Evolutionary conservation across 2,329 filamentous ascomycete genomes (phyloP).

Genomic region (Apiospora phragmitis): DNA sequence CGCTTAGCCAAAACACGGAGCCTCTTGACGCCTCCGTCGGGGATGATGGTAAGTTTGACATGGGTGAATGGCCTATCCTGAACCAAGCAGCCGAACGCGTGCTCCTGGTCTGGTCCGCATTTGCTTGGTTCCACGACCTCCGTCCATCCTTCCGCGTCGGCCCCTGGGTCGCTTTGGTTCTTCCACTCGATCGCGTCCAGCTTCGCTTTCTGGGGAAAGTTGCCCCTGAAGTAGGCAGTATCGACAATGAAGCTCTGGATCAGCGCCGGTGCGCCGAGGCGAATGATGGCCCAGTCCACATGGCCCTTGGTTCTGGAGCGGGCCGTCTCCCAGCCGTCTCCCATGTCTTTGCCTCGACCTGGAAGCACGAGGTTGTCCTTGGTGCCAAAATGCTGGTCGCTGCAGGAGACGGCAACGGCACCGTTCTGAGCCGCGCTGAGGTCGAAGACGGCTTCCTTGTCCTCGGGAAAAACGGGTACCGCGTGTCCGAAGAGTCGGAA

Average conservation of each 20-base stretch:
- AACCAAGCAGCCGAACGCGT: slow-evolving; percentile 60
- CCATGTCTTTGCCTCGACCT: slow-evolving; percentile 80
- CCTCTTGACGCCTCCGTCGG: slow-evolving; percentile 88
- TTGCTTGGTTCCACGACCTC: slow-evolving; percentile 67
- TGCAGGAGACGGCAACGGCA: slow-evolving; percentile 73
- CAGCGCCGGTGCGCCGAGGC: slow-evolving; percentile 65
- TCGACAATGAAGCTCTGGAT: slow-evolving; percentile 72
- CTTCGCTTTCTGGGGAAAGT: slow-evolving; percentile 77
- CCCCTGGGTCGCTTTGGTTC: slow-evolving; percentile 52
- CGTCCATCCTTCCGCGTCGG: slow-evolving; percentile 62
- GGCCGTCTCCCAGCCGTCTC: slow-evolving; percentile 85
- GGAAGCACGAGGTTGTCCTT: slow-evolving; percentile 80
- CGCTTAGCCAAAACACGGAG: slow-evolving; percentile 71
- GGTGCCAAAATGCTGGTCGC: slow-evolving; percentile 81
- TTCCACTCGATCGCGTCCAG: slow-evolving; percentile 63
- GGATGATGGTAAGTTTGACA: slow-evolving; percentile 77
- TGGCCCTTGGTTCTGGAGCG: slow-evolving; percentile 71
- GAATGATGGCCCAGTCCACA: slow-evolving; percentile 79
- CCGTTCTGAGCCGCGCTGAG: slow-evolving; percentile 78
- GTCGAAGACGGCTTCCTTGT: slow-evolving; percentile 67
- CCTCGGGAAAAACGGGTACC: slow-evolving; percentile 72
- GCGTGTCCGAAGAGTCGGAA: slow-evolving; percentile 78
- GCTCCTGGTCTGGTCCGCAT: slow-evolving; percentile 72
- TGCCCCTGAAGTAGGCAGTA: slow-evolving; percentile 81
- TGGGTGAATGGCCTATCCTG: slow-evolving; percentile 69